A percentile compares a stretch with the other conserved stretches of the same genome.
These are phyloP conservation scores for Chlamydomonas asymmetrica DNA, from an alignment of 139 green algal species.

Conservation along the genomic window DNA sequence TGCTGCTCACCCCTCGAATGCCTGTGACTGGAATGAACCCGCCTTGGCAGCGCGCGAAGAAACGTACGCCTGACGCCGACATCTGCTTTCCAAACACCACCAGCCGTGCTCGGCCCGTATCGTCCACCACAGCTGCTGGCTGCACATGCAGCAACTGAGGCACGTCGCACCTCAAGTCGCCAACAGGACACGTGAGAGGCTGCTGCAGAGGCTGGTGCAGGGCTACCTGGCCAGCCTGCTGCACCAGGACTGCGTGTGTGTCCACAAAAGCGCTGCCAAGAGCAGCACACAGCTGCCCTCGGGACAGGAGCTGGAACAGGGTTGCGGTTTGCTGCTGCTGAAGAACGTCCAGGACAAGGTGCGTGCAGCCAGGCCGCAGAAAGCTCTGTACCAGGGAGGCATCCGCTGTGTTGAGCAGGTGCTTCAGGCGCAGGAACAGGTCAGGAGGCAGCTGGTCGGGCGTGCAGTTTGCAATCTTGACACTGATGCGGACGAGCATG, in stretches of 20 bases:
- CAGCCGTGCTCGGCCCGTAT: too few relatives aligned
- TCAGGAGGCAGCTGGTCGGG: conserved; percentile 25
- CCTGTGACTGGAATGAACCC: neutral
- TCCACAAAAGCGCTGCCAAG: neutral
- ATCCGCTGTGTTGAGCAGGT: conserved; percentile 10
- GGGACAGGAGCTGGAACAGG: neutral
- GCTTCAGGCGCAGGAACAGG: conserved; percentile 23
- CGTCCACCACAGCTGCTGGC: too few relatives aligned
- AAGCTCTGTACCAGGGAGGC: conserved; percentile 25
- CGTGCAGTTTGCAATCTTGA: conserved; percentile 28
- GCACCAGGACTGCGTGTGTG: neutral
- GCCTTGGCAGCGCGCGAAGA: conserved; percentile 15
- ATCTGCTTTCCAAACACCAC: too few relatives aligned
- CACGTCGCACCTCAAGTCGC: too few relatives aligned
- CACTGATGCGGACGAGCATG: conserved; percentile 30
- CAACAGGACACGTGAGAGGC: too few relatives aligned
- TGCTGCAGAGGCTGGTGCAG: conserved; percentile 7
- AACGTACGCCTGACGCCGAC: too few relatives aligned
- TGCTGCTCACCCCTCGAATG: too few relatives aligned
- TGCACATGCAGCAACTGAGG: too few relatives aligned
- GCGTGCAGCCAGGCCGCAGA: conserved; percentile 26
- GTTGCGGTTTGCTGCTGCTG: neutral
- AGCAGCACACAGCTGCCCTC: too few relatives aligned
- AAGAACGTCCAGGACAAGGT: conserved; percentile 25
- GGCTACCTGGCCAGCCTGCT: too few relatives aligned